Evolutionary conservation across 768 basidiomycete species (phyloP).

Genomic region (Cystofilobasidium macerans): DNA sequence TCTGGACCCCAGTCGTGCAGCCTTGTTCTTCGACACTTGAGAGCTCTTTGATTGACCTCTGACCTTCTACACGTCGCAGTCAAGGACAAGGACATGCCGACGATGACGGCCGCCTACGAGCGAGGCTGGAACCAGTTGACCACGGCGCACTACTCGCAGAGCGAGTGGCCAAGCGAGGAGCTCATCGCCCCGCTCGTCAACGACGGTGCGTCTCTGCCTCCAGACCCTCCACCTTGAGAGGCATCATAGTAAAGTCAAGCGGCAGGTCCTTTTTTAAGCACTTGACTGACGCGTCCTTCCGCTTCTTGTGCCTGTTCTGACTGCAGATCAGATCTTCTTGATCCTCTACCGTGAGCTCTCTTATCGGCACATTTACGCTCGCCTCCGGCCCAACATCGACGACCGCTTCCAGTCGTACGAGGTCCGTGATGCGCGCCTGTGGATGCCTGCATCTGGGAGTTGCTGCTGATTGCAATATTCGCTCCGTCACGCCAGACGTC

Average conservation of each 20-base stretch:
- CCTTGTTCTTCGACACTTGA: not conserved
- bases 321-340: conserved; percentile 77
- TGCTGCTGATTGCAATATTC: not conserved
- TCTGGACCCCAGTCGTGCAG: not conserved
- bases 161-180: conserved; percentile 97
- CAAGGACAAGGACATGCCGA: conserved; percentile 73
- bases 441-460: conserved; percentile 6
- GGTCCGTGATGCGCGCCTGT: conserved; percentile 14
- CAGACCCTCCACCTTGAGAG: not conserved
- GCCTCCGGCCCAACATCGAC: conserved; percentile 85
- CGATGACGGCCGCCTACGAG: conserved; percentile 89
- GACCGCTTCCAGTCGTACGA: conserved; percentile 94
- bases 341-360: conserved; percentile 86
- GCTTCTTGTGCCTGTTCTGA: not conserved
- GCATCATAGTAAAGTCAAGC: no score
- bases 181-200: conserved; percentile 86
- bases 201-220: conserved; percentile 51
- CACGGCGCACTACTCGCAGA: conserved; percentile 85
- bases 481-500: conserved; percentile 44
- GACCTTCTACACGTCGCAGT: conserved; percentile 34
- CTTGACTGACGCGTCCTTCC: not conserved
- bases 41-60: not conserved
- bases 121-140: conserved; percentile 95
- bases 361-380: conserved; percentile 73
- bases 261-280: no score